Conservation (phyloP, 2,329 filamentous ascomycete species). For the Fusarium denticulatum region DNA sequence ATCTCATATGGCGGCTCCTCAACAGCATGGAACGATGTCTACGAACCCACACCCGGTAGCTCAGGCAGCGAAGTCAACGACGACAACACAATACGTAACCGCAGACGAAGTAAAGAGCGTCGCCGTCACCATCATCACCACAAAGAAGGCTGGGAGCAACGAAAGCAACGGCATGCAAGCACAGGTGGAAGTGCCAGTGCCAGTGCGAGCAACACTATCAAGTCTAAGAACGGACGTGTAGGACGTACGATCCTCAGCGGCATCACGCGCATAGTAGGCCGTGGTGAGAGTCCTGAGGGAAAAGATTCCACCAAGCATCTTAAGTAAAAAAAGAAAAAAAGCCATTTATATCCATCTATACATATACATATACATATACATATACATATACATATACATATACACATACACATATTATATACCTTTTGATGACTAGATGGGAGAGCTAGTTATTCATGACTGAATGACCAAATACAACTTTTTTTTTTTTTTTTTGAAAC, state of each 20-base stretch:
- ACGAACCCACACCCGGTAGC: slow-evolving; percentile 56
- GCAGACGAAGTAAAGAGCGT: slow-evolving; percentile 48
- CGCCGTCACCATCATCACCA: slow-evolving; percentile 45
- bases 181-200: slow-evolving; percentile 41
- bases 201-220: slow-evolving; percentile 46
- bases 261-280: slow-evolving; percentile 56
- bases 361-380: not conserved
- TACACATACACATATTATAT: not conserved
- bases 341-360: slow-evolving; percentile 7
- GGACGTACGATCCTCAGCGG: slow-evolving; percentile 56
- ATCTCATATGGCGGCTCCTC: slow-evolving; percentile 45
- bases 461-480: slow-evolving; percentile 35
- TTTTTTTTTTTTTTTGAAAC: slow-evolving; percentile 11
- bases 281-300: slow-evolving; percentile 54
- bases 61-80: slow-evolving; percentile 60
- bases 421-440: slow-evolving; percentile 26
- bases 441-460: slow-evolving; percentile 26
- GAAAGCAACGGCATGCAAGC: slow-evolving; percentile 45
- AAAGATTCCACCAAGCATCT: slow-evolving; percentile 39
- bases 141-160: slow-evolving; percentile 38
- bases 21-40: slow-evolving; percentile 42
- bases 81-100: slow-evolving; percentile 24
- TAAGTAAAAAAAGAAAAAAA: slow-evolving; percentile 6
- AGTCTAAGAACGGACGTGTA: slow-evolving; percentile 52
- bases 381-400: slow-evolving; percentile 8